These are phyloP conservation scores for Rhodamnia rubescens DNA, from an alignment of 345 rosid genomes.

Conservation along the genomic window DNA sequence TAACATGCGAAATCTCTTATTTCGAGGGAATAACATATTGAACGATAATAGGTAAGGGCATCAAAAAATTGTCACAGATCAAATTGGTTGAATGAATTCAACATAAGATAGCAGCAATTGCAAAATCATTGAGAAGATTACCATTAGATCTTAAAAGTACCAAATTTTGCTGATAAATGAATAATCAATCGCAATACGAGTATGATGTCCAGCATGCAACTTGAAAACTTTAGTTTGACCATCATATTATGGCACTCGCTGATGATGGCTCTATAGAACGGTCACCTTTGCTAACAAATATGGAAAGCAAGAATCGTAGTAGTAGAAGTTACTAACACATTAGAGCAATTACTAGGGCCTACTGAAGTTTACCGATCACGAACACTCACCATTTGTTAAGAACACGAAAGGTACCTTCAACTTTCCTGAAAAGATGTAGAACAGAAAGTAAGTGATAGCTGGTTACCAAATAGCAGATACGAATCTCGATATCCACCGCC, in stretches of 20 bases:
- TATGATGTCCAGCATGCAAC: background rate
- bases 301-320: background rate
- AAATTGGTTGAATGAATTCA: background rate
- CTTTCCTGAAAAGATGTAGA: conserved; percentile 26
- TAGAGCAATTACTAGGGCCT: background rate
- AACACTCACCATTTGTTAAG: conserved; percentile 54
- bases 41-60: background rate
- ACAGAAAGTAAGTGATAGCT: background rate
- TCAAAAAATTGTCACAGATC: background rate
- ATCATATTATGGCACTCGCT: background rate
- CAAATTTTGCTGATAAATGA: background rate
- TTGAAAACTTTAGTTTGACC: background rate
- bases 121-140: background rate
- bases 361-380: background rate
- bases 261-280: background rate
- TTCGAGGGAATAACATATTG: background rate
- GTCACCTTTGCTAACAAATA: background rate
- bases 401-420: conserved; percentile 68
- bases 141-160: background rate
- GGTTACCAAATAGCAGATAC: background rate
- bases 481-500: background rate
- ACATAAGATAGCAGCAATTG: background rate
- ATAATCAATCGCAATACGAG: background rate
- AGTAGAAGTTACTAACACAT: background rate
- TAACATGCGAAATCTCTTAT: background rate